Conservation (phyloP, 257 asterid species). For the Echium plantagineum region DNA sequence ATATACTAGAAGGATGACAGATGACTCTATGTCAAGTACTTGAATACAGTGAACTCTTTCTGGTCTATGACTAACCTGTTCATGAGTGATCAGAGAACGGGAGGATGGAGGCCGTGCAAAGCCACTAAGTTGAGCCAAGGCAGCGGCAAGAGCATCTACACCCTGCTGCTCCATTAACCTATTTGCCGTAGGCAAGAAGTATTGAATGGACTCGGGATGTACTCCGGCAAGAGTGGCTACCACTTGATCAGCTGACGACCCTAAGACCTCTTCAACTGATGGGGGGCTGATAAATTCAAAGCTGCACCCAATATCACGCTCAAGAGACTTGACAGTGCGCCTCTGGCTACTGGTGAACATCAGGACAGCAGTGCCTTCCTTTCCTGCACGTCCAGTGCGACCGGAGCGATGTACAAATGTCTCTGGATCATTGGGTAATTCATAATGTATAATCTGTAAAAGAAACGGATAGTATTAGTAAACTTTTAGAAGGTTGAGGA, state of each 20-base stretch:
- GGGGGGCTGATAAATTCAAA: slow-evolving; percentile 77
- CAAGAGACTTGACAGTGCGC: slow-evolving; percentile 64
- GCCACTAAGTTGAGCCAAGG: slow-evolving; percentile 44
- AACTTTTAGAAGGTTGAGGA: no score
- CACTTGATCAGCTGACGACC: slow-evolving; percentile 58
- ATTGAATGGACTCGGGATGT: slow-evolving; percentile 35
- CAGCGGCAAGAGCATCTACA: slow-evolving; percentile 38
- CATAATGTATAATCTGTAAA: slow-evolving; percentile 78
- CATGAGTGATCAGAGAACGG: slow-evolving; percentile 44
- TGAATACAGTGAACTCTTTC: background rate
- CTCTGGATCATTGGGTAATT: slow-evolving; percentile 94
- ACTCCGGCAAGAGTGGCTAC: slow-evolving; percentile 38
- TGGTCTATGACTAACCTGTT: slow-evolving; percentile 22
- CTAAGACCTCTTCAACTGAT: slow-evolving; percentile 64
- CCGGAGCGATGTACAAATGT: slow-evolving; percentile 98
- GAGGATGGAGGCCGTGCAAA: slow-evolving; percentile 40
- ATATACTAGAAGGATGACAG: background rate
- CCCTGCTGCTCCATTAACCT: slow-evolving; percentile 35
- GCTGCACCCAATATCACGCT: slow-evolving; percentile 68
- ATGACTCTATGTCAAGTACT: background rate
- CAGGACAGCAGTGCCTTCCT: slow-evolving; percentile 57
- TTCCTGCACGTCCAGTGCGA: slow-evolving; percentile 97
- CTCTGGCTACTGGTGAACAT: slow-evolving; percentile 80
- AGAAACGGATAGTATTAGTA: background rate
- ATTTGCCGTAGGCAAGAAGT: slow-evolving; percentile 38